A percentile compares a stretch with the other conserved stretches of the same genome.
phyloP scores from a whole-genome alignment of 2,329 filamentous ascomycete genomes.

The Fonsecaea monophora region DNA sequence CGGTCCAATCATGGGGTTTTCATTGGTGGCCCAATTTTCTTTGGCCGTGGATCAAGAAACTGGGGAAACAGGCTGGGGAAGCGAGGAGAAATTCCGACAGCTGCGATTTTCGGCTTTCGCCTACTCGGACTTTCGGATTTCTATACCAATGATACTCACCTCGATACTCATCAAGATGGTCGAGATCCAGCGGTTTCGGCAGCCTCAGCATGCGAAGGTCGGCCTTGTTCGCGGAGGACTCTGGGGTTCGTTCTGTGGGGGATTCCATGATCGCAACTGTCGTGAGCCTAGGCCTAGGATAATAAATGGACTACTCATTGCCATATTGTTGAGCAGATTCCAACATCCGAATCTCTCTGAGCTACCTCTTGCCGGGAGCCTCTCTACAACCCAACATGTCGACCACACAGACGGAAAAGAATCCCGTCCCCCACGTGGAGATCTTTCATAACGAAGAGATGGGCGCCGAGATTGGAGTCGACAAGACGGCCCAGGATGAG shows the following conservation, averaged over 20 bases:
- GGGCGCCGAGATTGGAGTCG: background rate
- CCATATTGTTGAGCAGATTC: background rate
- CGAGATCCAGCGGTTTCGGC: background rate
- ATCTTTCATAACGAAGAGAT: background rate
- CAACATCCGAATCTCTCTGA: background rate
- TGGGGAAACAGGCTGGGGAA: background rate
- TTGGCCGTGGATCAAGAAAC: background rate
- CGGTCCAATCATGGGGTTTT: background rate
- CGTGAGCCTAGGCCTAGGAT: background rate
- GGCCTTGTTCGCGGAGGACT: background rate
- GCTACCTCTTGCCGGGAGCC: background rate
- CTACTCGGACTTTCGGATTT: background rate
- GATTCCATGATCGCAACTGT: background rate
- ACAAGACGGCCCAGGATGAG: background rate
- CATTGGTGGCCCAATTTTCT: background rate
- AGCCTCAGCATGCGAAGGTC: background rate
- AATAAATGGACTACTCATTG: background rate
- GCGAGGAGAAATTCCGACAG: background rate
- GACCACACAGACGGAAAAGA: background rate
- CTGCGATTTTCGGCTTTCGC: background rate
- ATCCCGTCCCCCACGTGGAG: background rate
- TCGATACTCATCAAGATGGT: background rate
- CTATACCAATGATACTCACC: background rate
- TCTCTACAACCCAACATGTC: background rate
- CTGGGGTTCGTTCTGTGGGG: background rate